Conservation (phyloP, 2,329 filamentous ascomycete genomes). For the Exophiala calicioides region DNA sequence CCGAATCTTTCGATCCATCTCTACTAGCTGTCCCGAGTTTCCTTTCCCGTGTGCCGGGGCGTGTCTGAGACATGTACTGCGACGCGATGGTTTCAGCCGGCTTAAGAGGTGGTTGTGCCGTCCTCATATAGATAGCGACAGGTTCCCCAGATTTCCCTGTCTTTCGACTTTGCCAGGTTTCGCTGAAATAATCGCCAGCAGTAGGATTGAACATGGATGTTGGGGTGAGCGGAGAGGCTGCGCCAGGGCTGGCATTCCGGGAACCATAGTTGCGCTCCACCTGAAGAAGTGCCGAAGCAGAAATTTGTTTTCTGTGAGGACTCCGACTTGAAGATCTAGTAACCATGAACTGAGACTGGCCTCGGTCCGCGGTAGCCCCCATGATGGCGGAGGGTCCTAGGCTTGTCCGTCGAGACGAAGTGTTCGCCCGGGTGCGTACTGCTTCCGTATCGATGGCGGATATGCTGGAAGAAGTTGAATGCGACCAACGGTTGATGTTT, state of each 20-base stretch:
- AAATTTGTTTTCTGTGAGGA: constrained; percentile 17
- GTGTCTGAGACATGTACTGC: constrained; percentile 16
- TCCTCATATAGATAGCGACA: constrained; percentile 26
- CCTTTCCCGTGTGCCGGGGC: constrained; percentile 14
- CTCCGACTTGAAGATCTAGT: constrained; percentile 25
- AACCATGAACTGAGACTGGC: constrained; percentile 10
- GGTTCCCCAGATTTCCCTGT: constrained; percentile 24
- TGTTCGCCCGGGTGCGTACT: constrained; percentile 22
- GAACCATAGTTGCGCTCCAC: constrained; percentile 9
- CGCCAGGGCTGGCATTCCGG: constrained; percentile 13
- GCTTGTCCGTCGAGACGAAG: constrained; percentile 26
- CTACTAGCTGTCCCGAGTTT: constrained; percentile 6
- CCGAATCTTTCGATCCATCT: constrained; percentile 5
- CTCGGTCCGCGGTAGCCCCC: constrained; percentile 3
- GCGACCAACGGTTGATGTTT: constrained; percentile 60
- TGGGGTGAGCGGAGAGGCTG: constrained; percentile 22
- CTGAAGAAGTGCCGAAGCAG: constrained; percentile 11
- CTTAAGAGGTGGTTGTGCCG: constrained; percentile 5
- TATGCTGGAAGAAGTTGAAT: constrained; percentile 56
- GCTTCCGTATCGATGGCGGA: constrained; percentile 31
- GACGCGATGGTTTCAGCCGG: constrained; percentile 15
- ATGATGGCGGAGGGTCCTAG: constrained; percentile 17
- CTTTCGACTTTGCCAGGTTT: constrained; percentile 27
- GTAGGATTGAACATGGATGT: constrained; percentile 30
- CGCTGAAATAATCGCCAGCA: constrained; percentile 25